phyloP scores from a whole-genome alignment of 2,329 filamentous ascomycete genomes.

The Stemphylium beticola region DNA sequence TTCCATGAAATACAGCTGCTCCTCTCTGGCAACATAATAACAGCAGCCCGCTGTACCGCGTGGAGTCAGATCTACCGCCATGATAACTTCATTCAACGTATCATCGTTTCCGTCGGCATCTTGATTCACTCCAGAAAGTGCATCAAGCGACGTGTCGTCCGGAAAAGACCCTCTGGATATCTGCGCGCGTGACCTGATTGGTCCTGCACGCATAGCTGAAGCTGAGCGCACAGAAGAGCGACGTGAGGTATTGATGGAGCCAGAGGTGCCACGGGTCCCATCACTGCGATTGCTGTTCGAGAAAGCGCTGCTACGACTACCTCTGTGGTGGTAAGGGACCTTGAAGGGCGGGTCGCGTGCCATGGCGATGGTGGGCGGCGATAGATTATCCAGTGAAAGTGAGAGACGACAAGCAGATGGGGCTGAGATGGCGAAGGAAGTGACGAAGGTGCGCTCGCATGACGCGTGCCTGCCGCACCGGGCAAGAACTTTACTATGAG shows the following conservation, averaged over 20 bases:
- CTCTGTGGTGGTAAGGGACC: constrained; percentile 13
- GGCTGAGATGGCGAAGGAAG: constrained; percentile 20
- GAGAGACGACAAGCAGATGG: not conserved
- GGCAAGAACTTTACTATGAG: not conserved
- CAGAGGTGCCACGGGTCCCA: constrained; percentile 9
- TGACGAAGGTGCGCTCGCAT: constrained; percentile 8
- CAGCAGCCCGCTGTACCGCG: constrained; percentile 78
- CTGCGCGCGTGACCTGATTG: not conserved
- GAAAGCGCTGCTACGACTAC: constrained; percentile 17
- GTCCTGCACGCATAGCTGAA: constrained; percentile 9
- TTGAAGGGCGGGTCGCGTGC: constrained; percentile 13
- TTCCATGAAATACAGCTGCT: constrained; percentile 76
- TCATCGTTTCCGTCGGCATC: constrained; percentile 56
- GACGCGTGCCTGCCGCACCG: constrained; percentile 22
- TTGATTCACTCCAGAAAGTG: constrained; percentile 6
- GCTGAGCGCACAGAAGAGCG: constrained; percentile 16
- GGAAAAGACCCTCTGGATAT: not conserved
- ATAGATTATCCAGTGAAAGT: not conserved
- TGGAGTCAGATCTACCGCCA: constrained; percentile 79
- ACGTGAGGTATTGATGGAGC: constrained; percentile 10
- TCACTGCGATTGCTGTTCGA: constrained; percentile 11
- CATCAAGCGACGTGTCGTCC: constrained; percentile 1
- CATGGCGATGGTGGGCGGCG: constrained; percentile 13
- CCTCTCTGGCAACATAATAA: constrained; percentile 76
- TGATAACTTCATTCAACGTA: constrained; percentile 70